These are phyloP conservation scores for Penicillium brasilianum DNA, from an alignment of 2,329 filamentous ascomycete species.

Conservation along the genomic window DNA sequence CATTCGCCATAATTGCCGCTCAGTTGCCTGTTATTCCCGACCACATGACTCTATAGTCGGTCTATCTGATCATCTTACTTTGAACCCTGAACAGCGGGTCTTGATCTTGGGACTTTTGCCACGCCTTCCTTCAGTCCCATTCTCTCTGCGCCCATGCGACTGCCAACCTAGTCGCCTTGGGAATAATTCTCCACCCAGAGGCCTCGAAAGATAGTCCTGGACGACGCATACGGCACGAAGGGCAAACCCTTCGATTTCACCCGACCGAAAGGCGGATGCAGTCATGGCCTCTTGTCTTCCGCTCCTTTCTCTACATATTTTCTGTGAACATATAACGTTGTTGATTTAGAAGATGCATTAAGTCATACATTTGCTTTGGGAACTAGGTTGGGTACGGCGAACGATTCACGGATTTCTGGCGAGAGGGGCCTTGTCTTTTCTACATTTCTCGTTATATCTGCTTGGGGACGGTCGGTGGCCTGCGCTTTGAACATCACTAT, in stretches of 20 bases:
- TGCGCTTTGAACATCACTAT: conserved; percentile 18
- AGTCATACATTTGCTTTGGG: conserved; percentile 37
- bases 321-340: conserved; percentile 35
- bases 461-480: conserved; percentile 16
- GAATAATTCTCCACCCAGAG: background rate
- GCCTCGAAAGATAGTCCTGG: background rate
- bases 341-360: conserved; percentile 40
- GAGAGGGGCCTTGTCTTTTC: conserved; percentile 24
- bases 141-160: conserved; percentile 3
- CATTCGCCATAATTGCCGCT: background rate
- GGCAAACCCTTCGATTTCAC: background rate
- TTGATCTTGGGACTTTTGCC: background rate
- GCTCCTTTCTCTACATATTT: conserved; percentile 25
- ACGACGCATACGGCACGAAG: background rate
- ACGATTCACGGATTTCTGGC: conserved; percentile 30
- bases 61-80: conserved; percentile 1
- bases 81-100: background rate
- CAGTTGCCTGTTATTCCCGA: background rate
- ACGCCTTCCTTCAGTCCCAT: background rate
- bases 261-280: background rate
- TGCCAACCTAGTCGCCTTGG: background rate
- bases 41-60: background rate
- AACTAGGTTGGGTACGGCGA: conserved; percentile 34
- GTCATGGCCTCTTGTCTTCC: background rate
- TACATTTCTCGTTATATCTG: conserved; percentile 7